phyloP scores from a whole-genome alignment of 1,284 basidiomycete species.

The Trichosporon inkin region DNA sequence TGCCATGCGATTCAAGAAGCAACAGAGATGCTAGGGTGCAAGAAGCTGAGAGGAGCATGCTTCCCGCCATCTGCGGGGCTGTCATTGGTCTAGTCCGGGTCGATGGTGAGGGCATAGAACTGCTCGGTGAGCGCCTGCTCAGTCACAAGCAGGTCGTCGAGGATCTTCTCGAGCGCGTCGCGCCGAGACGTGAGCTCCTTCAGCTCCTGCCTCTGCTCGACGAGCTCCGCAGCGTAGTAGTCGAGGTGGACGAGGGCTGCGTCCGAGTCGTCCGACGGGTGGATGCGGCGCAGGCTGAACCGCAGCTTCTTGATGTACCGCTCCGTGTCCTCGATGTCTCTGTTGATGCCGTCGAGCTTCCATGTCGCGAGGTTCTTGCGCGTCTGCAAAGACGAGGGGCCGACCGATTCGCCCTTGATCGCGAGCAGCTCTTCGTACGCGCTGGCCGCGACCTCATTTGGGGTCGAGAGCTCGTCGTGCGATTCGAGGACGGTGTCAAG shows the following conservation, averaged over 20 bases:
- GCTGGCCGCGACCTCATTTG: too few species aligned
- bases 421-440: too few species aligned
- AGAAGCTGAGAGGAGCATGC: too few species aligned
- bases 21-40: too few species aligned
- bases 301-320: neutral
- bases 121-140: too few species aligned
- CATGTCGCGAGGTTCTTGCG: neutral
- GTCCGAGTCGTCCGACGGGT: neutral
- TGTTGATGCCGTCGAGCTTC: neutral
- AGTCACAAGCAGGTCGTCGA: neutral
- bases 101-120: neutral
- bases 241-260: neutral
- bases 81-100: too few species aligned
- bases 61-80: too few species aligned
- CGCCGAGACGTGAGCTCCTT: neutral
- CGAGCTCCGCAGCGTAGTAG: neutral
- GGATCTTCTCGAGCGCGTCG: neutral
- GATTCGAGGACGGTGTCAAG: too few species aligned
- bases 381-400: neutral
- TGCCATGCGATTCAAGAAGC: too few species aligned
- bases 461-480: too few species aligned
- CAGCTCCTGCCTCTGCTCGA: conserved; percentile 3
- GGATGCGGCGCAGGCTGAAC: neutral
- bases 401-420: too few species aligned
- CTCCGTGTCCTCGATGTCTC: conserved; percentile 4